Evolutionary conservation across 1,284 basidiomycete species (phyloP), one percentile per base, ranked within the genome.

Genomic region (Ganoderma multipileum): DNA sequence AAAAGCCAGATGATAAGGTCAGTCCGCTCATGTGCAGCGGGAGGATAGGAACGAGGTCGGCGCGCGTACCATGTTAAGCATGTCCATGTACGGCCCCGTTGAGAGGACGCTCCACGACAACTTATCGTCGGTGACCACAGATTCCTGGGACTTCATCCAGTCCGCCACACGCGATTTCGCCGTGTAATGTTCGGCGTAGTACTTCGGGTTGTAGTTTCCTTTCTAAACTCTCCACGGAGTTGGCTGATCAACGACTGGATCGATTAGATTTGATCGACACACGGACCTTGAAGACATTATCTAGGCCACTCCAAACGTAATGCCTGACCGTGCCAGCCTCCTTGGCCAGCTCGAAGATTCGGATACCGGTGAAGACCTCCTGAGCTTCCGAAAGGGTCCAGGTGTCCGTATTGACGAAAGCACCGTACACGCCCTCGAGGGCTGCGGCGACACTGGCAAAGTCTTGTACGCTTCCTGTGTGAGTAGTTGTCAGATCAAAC

Each of bases 341-440:
- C 69, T 84, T 82, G 1, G 86, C 84, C 20, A 81, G 74, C 70
- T 87, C 84, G 70, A 83, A 87, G 11, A 86, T 82, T 26, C 83
- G 79, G 64, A 86, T 81, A 0, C 82, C 83, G 20, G 75, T 69
- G 63, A 79, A 84, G 0, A 83, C 79, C 71, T 85, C 84, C 64
- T 76, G 79, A 70, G 81, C 72, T 69, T 84, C 81, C 14, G 84
- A 83, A 16, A 84, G 78, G 3, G 81, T 83, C 72, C 83, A 85
- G 11, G 81, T 81, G 68, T 85, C 84, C 9, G 82, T 84, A 72
- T 86, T 86, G 57, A 84, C 79, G 74, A 77, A 85, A 7, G 79
- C 81, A 44, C 84, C 84, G 66, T 85, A 86, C 12, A 76, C 82
- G 11, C 81, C 84, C 23, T 83, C 69, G 33, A 85, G 71, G 0